phyloP scores from a whole-genome alignment of 352 stramenopile species.

The Phytophthora syringae region DNA sequence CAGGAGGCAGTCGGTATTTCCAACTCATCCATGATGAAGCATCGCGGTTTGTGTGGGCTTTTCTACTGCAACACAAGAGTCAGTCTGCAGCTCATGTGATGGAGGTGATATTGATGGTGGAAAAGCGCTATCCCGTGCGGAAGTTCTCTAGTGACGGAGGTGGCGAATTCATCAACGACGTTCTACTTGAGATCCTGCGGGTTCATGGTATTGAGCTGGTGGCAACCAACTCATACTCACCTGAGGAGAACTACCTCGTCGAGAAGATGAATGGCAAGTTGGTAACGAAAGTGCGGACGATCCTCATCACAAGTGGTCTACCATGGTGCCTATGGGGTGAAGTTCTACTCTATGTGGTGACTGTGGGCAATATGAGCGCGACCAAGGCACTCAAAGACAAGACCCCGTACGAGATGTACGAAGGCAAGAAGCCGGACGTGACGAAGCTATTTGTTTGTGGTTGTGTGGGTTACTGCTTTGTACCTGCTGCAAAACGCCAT shows the following conservation, averaged over 20 bases:
- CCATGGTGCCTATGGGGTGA: not conserved
- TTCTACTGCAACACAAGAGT: not conserved
- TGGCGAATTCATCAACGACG: conserved; percentile 4
- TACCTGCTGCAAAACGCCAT: not conserved
- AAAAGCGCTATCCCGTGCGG: too few relatives aligned
- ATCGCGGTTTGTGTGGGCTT: not conserved
- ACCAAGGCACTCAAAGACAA: not conserved
- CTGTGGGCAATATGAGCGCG: not conserved
- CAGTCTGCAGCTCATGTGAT: not conserved
- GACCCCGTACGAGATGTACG: not conserved
- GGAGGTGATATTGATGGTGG: not conserved
- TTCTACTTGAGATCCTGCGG: not conserved
- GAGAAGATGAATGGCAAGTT: conserved; percentile 5
- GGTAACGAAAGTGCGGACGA: conserved; percentile 1
- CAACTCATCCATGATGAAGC: conserved; percentile 5
- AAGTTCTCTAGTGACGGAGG: conserved; percentile 3
- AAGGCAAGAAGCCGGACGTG: not conserved
- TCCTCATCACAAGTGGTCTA: not conserved
- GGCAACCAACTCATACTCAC: conserved; percentile 2
- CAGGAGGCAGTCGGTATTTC: not conserved
- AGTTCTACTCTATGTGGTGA: not conserved
- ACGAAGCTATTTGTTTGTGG: not conserved
- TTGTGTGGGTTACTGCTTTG: not conserved
- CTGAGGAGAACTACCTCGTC: conserved; percentile 6
- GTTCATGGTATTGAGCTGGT: conserved; percentile 1